These are phyloP conservation scores for Pelargonium nanum DNA, from an alignment of 345 rosid species.

Conservation along the genomic window DNA sequence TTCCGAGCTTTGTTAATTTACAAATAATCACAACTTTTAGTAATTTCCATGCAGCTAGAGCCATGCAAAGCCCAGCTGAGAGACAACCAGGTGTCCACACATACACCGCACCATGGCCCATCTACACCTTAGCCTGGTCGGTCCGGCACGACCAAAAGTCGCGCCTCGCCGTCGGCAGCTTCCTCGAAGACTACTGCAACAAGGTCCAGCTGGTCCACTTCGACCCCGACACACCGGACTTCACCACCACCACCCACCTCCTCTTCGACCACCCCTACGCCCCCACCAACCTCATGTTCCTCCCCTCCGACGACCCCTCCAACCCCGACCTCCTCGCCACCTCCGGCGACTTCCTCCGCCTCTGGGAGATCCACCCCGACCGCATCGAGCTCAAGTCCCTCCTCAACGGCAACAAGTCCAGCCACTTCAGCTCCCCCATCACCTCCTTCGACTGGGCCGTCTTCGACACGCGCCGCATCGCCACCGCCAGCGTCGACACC, in stretches of 20 bases:
- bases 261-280: conserved; percentile 53
- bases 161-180: conserved; percentile 51
- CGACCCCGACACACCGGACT: conserved; percentile 22
- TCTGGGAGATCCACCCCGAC: conserved; percentile 47
- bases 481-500: conserved; percentile 34
- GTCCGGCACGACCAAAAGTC: conserved; percentile 24
- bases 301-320: conserved; percentile 34
- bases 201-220: conserved; percentile 44
- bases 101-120: conserved; percentile 38
- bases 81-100: conserved; percentile 31
- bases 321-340: conserved; percentile 37
- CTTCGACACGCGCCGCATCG: conserved; percentile 33
- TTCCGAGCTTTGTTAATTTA: no score
- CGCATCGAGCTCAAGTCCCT: conserved; percentile 34
- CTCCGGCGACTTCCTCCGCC: conserved; percentile 46
- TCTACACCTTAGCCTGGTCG: conserved; percentile 50
- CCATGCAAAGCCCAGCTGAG: conserved; percentile 31
- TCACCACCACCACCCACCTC: conserved; percentile 34
- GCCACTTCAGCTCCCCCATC: conserved; percentile 39
- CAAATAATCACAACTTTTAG: no score
- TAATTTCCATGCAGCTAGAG: no score
- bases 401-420: conserved; percentile 28
- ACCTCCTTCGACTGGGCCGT: conserved; percentile 61
- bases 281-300: conserved; percentile 48
- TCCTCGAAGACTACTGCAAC: conserved; percentile 41